These are phyloP conservation scores for Endoconidiophora laricicola DNA, from an alignment of 2,329 filamentous ascomycete genomes.

Conservation along the genomic window DNA sequence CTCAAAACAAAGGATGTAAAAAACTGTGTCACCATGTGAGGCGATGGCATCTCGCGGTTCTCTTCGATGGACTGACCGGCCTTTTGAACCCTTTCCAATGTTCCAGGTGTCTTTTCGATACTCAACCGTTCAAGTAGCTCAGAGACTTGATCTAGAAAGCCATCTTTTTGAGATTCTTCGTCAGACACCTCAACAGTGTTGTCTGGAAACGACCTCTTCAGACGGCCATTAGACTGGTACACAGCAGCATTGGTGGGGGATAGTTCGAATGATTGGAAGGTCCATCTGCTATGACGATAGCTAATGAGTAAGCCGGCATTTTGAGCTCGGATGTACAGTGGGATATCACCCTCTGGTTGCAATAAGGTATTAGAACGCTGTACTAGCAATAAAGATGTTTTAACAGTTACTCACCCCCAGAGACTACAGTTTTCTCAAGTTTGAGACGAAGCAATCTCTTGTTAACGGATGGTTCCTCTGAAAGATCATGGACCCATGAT, in stretches of 20 bases:
- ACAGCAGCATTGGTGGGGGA: slow-evolving; percentile 17
- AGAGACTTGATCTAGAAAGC: slow-evolving; percentile 16
- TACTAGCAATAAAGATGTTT: background rate
- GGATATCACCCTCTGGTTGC: slow-evolving; percentile 14
- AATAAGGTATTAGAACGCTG: background rate
- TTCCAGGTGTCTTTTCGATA: slow-evolving; percentile 15
- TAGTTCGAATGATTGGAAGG: slow-evolving; percentile 22
- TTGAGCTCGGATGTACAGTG: slow-evolving; percentile 19
- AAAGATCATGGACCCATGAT: too few relatives aligned
- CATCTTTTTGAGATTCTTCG: slow-evolving; percentile 7
- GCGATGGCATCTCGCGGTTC: slow-evolving; percentile 30
- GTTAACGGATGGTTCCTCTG: too few relatives aligned
- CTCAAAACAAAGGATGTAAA: slow-evolving; percentile 24
- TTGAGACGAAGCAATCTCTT: too few relatives aligned
- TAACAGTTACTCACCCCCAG: background rate
- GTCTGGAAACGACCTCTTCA: slow-evolving; percentile 19
- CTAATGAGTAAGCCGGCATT: slow-evolving; percentile 22
- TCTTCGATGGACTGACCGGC: slow-evolving; percentile 23
- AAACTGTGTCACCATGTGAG: slow-evolving; percentile 34
- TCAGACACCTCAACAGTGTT: slow-evolving; percentile 15
- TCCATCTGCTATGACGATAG: slow-evolving; percentile 12
- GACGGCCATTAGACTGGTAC: slow-evolving; percentile 18
- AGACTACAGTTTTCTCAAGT: too few relatives aligned
- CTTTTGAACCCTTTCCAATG: slow-evolving; percentile 20
- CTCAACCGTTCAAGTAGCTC: slow-evolving; percentile 19